These are phyloP conservation scores for Fusarium newnesense DNA, from an alignment of 2,329 filamentous ascomycete species.

Conservation along the genomic window DNA sequence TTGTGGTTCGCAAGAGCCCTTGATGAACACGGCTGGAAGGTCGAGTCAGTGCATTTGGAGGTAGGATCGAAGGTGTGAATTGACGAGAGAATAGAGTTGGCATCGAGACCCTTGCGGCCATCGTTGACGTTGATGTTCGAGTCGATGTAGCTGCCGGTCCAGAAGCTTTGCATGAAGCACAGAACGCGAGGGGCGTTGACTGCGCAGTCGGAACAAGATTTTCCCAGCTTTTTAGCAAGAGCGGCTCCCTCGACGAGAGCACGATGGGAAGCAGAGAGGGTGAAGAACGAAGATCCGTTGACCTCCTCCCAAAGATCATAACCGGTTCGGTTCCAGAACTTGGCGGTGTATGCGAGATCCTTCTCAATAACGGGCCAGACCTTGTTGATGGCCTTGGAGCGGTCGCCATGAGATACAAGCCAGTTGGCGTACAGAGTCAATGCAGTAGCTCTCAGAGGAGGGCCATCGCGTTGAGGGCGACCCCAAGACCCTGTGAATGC, in stretches of 20 bases:
- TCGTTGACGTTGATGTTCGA: constrained; percentile 73
- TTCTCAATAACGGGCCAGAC: constrained; percentile 79
- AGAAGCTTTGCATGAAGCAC: constrained; percentile 78
- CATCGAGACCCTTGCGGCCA: constrained; percentile 73
- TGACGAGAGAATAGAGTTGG: constrained; percentile 71
- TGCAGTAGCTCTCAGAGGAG: constrained; percentile 78
- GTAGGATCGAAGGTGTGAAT: constrained; percentile 75
- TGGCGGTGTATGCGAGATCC: constrained; percentile 76
- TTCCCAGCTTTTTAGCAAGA: constrained; percentile 71
- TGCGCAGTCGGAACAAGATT: constrained; percentile 67
- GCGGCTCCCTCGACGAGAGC: constrained; percentile 71
- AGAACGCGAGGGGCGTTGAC: constrained; percentile 73
- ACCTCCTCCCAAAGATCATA: constrained; percentile 87
- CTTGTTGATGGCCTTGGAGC: constrained; percentile 60
- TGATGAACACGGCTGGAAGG: constrained; percentile 79
- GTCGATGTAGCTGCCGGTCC: constrained; percentile 69
- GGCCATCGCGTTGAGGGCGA: constrained; percentile 80
- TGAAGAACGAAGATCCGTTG: constrained; percentile 81
- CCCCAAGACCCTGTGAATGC: constrained; percentile 76
- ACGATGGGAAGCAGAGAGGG: constrained; percentile 70
- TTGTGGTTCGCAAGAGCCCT: constrained; percentile 77
- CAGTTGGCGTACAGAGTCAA: constrained; percentile 76
- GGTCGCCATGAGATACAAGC: constrained; percentile 71
- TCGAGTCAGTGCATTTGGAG: constrained; percentile 70
- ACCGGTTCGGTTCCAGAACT: constrained; percentile 71